These are phyloP conservation scores for Cercospora citrullina DNA, from an alignment of 2,329 filamentous ascomycete species.

Conservation along the genomic window DNA sequence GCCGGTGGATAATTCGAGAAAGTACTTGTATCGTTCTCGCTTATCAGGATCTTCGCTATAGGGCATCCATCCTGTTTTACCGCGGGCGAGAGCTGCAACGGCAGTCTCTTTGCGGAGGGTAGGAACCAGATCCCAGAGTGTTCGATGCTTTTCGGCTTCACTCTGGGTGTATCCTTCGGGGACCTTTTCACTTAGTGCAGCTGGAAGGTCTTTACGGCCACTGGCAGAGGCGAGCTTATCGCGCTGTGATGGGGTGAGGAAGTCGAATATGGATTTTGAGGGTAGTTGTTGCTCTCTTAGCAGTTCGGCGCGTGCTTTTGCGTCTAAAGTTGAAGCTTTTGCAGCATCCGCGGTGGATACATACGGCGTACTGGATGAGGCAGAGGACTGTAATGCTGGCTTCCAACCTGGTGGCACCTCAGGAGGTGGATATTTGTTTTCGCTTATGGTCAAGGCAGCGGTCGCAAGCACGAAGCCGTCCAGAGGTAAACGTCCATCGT, in stretches of 20 bases:
- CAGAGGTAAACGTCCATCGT: conserved; percentile 77
- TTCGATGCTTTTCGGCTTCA: conserved; percentile 63
- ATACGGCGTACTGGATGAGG: conserved; percentile 45
- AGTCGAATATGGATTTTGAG: conserved; percentile 95
- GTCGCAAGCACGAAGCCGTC: conserved; percentile 74
- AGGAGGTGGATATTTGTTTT: conserved; percentile 62
- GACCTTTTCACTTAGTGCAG: conserved; percentile 69
- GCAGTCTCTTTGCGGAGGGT: conserved; percentile 46
- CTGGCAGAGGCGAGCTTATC: conserved; percentile 74
- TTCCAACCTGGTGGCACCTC: conserved; percentile 73
- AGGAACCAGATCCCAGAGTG: conserved; percentile 51
- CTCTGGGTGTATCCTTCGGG: conserved; percentile 64
- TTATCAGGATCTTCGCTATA: conserved; percentile 83
- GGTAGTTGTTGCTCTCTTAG: conserved; percentile 80
- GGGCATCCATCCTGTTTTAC: conserved; percentile 68
- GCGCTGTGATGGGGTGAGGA: conserved; percentile 73
- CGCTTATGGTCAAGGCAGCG: conserved; percentile 44
- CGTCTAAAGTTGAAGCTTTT: conserved; percentile 72
- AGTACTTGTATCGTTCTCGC: conserved; percentile 74
- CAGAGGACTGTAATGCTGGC: conserved; percentile 51
- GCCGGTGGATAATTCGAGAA: conserved; percentile 75
- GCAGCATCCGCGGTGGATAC: conserved; percentile 74
- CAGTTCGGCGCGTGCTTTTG: conserved; percentile 72
- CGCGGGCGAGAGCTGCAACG: conserved; percentile 49
- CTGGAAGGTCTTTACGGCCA: conserved; percentile 74